These are phyloP conservation scores for Neurospora sp. DNA, from an alignment of 495 filamentous ascomycete species.

Conservation along the genomic window DNA sequence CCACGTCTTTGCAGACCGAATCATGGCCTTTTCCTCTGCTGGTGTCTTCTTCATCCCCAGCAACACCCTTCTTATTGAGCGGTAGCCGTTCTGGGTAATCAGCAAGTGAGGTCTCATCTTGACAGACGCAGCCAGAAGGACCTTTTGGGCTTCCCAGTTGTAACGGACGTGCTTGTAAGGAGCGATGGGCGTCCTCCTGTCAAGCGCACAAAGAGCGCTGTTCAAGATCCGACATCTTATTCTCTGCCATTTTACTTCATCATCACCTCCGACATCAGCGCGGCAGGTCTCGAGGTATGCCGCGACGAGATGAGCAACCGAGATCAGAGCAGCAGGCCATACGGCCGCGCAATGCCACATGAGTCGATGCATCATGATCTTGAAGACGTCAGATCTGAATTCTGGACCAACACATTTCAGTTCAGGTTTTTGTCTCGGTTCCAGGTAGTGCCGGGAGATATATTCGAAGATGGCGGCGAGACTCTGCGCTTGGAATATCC, in stretches of 20 bases:
- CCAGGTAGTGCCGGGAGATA: constrained; percentile 21
- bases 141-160: constrained; percentile 37
- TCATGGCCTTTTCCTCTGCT: constrained; percentile 24
- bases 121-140: constrained; percentile 28
- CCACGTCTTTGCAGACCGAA: constrained; percentile 33
- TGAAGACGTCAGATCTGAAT: constrained; percentile 19
- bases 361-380: constrained; percentile 23
- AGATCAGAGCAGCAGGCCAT: constrained; percentile 25
- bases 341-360: constrained; percentile 18
- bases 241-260: constrained; percentile 6
- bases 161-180: constrained; percentile 24
- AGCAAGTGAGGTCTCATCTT: constrained; percentile 24
- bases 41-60: constrained; percentile 26
- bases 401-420: background rate
- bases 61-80: constrained; percentile 30
- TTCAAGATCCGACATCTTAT: constrained; percentile 27
- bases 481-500: constrained; percentile 15
- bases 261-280: background rate
- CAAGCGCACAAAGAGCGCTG: constrained; percentile 22
- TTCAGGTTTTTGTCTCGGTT: background rate
- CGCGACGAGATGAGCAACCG: constrained; percentile 23
- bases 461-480: constrained; percentile 24
- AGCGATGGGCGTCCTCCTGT: constrained; percentile 12
- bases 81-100: constrained; percentile 27
- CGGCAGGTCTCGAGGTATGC: constrained; percentile 25